phyloP scores from a whole-genome alignment of 208 protist genomes.

The Tritrichomonas musculus region DNA sequence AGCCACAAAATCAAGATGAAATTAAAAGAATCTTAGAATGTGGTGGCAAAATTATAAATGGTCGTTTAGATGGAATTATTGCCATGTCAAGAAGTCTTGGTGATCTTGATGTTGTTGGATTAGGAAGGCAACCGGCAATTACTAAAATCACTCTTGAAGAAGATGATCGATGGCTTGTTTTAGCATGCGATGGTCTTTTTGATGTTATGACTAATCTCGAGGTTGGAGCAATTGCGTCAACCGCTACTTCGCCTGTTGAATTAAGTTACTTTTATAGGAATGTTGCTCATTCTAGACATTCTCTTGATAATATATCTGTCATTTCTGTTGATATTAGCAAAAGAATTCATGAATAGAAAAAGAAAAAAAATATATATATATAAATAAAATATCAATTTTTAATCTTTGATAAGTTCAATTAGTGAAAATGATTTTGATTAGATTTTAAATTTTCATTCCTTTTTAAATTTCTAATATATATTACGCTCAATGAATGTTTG shows the following conservation, averaged over 20 bases:
- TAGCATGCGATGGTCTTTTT: slow-evolving; percentile 30
- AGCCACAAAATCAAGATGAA: background rate
- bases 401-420: no score
- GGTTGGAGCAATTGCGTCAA: background rate
- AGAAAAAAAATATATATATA: no score
- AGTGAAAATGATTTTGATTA: no score
- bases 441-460: no score
- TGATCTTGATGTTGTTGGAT: background rate
- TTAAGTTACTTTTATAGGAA: no score
- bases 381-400: no score
- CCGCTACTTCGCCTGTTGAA: background rate
- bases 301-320: background rate
- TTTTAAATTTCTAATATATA: no score
- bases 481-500: no score
- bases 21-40: background rate
- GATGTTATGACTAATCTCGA: background rate
- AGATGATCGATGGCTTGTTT: background rate
- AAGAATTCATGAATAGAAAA: no score
- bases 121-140: background rate
- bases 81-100: background rate
- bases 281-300: background rate
- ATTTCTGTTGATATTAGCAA: background rate
- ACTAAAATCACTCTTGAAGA: background rate
- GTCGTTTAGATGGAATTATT: background rate
- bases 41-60: background rate